phyloP scores from a whole-genome alignment of 1,139 yeast genomes.

The Yamadazyma aaseri region DNA sequence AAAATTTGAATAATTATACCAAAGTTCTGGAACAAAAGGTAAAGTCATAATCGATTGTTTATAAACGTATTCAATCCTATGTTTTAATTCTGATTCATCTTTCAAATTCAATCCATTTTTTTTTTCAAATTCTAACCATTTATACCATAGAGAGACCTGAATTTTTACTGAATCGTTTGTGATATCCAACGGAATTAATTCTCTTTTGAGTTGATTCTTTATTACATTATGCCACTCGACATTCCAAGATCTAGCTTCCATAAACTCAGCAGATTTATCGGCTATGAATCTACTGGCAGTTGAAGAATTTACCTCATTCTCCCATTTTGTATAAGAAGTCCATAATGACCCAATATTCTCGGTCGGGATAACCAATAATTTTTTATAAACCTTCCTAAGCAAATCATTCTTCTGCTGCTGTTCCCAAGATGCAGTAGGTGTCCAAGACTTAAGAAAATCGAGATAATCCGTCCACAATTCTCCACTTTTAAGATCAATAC shows the following conservation, averaged over 20 bases:
- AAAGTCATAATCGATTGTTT: conserved; percentile 68
- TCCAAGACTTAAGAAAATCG: conserved; percentile 76
- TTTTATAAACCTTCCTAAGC: conserved; percentile 71
- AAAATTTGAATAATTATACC: conserved; percentile 64
- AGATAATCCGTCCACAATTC: conserved; percentile 81
- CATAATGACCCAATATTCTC: conserved; percentile 74
- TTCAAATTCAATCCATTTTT: conserved; percentile 64
- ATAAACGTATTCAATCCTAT: conserved; percentile 72
- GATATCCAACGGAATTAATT: conserved; percentile 32
- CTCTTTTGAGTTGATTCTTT: conserved; percentile 37
- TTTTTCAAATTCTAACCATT: conserved; percentile 81
- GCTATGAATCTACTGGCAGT: conserved; percentile 86
- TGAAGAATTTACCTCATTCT: conserved; percentile 67
- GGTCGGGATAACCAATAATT: conserved; percentile 69
- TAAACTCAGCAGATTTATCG: conserved; percentile 81
- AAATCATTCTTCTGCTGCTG: conserved; percentile 79
- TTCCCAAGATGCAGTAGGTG: conserved; percentile 81
- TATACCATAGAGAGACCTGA: conserved; percentile 59
- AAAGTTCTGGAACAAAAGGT: conserved; percentile 76
- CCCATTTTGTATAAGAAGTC: conserved; percentile 82
- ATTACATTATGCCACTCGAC: conserved; percentile 67
- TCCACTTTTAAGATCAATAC: conserved; percentile 72
- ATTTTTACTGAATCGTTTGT: conserved; percentile 20
- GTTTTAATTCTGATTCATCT: conserved; percentile 45
- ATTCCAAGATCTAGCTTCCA: conserved; percentile 81